Evolutionary conservation across 202 grass and related monocot species (phyloP).

Genomic region (Setaria viridis): DNA sequence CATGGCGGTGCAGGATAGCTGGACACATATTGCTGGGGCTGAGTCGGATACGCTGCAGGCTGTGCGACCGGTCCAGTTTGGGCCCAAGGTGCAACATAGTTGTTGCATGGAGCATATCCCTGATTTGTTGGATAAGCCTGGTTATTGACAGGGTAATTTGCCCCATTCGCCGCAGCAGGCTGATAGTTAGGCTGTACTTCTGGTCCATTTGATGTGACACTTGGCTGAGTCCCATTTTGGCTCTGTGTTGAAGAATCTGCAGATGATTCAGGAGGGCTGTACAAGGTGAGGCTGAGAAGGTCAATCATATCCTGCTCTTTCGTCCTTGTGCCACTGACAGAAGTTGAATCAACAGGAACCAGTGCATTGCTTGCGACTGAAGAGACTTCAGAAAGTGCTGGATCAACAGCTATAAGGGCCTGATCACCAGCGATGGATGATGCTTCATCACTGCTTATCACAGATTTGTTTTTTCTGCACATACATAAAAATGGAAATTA

Average conservation of each 20-base stretch:
- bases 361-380: conserved; percentile 74
- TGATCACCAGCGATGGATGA: conserved; percentile 72
- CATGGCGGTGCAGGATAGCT: conserved; percentile 59
- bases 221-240: conserved; percentile 46
- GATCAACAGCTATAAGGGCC: conserved; percentile 51
- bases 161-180: conserved; percentile 36
- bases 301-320: conserved; percentile 97
- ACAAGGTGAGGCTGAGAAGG: conserved; percentile 83
- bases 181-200: conserved; percentile 41
- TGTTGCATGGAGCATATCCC: conserved; percentile 66
- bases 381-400: conserved; percentile 59
- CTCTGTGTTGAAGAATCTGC: conserved; percentile 49
- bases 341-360: conserved; percentile 53
- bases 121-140: conserved; percentile 57
- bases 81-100: conserved; percentile 88
- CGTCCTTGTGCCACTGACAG: conserved; percentile 49
- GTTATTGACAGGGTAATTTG: conserved; percentile 40
- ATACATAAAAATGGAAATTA: conserved; percentile 16
- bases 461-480: conserved; percentile 59
- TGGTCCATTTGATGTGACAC: conserved; percentile 41
- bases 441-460: conserved; percentile 55
- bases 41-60: conserved; percentile 42
- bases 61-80: conserved; percentile 53
- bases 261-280: conserved; percentile 62
- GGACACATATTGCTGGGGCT: conserved; percentile 47